Evolutionary conservation across 2,329 filamentous ascomycete genomes (phyloP).

Genomic region (Penicillium decumbens): DNA sequence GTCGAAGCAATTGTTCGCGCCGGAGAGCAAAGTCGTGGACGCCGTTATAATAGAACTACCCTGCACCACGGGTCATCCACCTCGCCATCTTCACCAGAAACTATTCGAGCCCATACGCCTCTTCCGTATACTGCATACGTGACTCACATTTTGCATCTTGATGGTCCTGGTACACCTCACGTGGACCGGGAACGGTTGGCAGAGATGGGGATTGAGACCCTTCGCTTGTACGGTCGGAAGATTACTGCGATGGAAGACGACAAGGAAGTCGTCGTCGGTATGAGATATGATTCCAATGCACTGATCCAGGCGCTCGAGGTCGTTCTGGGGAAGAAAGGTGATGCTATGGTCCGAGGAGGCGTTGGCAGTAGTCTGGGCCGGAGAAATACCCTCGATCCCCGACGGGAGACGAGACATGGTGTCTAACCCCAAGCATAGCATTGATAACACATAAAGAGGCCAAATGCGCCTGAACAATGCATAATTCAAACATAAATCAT

Average conservation of each 20-base stretch:
- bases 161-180: constrained; percentile 62
- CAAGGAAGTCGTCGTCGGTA: constrained; percentile 49
- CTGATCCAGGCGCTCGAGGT: constrained; percentile 71
- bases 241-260: constrained; percentile 40
- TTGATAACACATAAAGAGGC: neutral
- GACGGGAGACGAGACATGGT: constrained; percentile 18
- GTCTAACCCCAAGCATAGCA: neutral
- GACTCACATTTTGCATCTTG: constrained; percentile 77
- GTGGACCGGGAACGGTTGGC: constrained; percentile 64
- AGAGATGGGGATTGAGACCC: constrained; percentile 67
- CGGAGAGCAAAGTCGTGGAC: constrained; percentile 61
- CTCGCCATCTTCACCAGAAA: constrained; percentile 9
- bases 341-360: constrained; percentile 44
- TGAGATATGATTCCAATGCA: constrained; percentile 71
- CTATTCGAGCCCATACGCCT: constrained; percentile 8
- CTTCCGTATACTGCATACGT: constrained; percentile 64
- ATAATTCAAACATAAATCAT: neutral
- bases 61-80: constrained; percentile 1
- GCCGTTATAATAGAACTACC: constrained; percentile 19
- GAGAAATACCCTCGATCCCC: constrained; percentile 54
- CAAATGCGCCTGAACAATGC: neutral
- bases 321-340: constrained; percentile 64
- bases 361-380: constrained; percentile 46
- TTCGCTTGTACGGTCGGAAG: constrained; percentile 70
- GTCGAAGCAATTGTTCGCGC: constrained; percentile 73